Percentiles rank a stretch among this genome's conserved stretches.
phyloP scores from a whole-genome alignment of 2,329 filamentous ascomycete species.

The Neonectria sp. region DNA sequence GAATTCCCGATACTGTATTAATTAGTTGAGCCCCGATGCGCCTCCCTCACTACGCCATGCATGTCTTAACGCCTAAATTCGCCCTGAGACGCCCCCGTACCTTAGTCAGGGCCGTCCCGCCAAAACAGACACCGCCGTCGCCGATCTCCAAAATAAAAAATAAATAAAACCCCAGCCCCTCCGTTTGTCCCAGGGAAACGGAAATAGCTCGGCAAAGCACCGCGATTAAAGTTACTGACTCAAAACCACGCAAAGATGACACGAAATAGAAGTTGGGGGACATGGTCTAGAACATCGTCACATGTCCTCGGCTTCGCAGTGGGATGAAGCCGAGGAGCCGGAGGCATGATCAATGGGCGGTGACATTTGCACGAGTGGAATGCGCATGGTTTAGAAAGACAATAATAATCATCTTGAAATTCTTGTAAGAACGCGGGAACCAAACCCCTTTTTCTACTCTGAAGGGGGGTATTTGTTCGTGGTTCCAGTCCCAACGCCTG shows the following conservation, averaged over 20 bases:
- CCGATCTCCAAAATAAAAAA: neutral
- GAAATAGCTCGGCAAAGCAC: slow-evolving; percentile 44
- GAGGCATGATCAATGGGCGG: neutral
- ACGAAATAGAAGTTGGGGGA: no score
- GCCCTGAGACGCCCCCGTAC: neutral
- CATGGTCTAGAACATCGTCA: neutral
- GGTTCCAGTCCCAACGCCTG: slow-evolving; percentile 43
- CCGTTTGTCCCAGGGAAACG: slow-evolving; percentile 39
- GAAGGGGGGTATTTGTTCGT: slow-evolving; percentile 11
- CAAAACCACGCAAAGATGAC: slow-evolving; percentile 22
- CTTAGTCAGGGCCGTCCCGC: slow-evolving; percentile 4
- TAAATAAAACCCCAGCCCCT: neutral
- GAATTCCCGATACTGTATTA: neutral
- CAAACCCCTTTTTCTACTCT: slow-evolving; percentile 33
- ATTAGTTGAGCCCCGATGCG: neutral
- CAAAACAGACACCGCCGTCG: neutral
- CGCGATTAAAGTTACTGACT: slow-evolving; percentile 2
- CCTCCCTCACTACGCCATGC: neutral
- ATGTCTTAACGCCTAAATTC: neutral
- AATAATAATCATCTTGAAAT: slow-evolving; percentile 10
- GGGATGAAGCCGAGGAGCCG: neutral
- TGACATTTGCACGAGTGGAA: no score
- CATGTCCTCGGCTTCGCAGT: slow-evolving; percentile 15
- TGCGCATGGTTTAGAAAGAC: neutral
- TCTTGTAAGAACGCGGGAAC: slow-evolving; percentile 31